phyloP scores from a whole-genome alignment of 495 filamentous ascomycete species.

The Bathelium albidoporum region DNA sequence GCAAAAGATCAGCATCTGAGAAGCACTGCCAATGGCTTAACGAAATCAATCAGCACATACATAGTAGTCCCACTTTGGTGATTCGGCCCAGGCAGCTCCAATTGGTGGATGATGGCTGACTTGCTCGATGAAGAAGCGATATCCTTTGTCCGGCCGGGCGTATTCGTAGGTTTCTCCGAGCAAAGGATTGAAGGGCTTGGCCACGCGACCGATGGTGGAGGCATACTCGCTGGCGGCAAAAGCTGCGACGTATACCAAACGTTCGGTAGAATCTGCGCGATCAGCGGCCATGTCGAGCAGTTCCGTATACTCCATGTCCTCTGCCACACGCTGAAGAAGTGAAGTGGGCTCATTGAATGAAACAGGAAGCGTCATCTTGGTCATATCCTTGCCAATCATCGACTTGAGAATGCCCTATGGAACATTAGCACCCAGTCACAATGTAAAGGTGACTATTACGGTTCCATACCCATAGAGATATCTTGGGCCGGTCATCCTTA shows the following conservation, averaged over 20 bases:
- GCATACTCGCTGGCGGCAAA: slow-evolving; percentile 95
- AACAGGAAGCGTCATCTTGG: slow-evolving; percentile 96
- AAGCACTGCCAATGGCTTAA: slow-evolving; percentile 9
- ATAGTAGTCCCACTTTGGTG: slow-evolving; percentile 92
- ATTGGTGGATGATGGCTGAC: slow-evolving; percentile 97
- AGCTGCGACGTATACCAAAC: slow-evolving; percentile 90
- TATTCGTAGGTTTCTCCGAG: slow-evolving; percentile 97
- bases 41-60: slow-evolving; percentile 29
- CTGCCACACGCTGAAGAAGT: slow-evolving; percentile 85
- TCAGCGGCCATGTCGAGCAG: slow-evolving; percentile 84
- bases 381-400: slow-evolving; percentile 99
- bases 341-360: slow-evolving; percentile 99
- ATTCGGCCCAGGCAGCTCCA: slow-evolving; percentile 87
- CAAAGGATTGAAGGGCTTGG: slow-evolving; percentile 95
- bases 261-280: slow-evolving; percentile 74
- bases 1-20: neutral
- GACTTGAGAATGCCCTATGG: slow-evolving; percentile 89
- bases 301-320: slow-evolving; percentile 96
- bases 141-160: slow-evolving; percentile 85
- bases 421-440: slow-evolving; percentile 18
- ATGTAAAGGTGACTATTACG: neutral
- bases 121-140: slow-evolving; percentile 97
- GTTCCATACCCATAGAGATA: slow-evolving; percentile 80
- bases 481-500: slow-evolving; percentile 82
- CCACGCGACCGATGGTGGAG: slow-evolving; percentile 90